phyloP scores from a whole-genome alignment of 345 rosid species.

The Euphorbia lathyris region DNA sequence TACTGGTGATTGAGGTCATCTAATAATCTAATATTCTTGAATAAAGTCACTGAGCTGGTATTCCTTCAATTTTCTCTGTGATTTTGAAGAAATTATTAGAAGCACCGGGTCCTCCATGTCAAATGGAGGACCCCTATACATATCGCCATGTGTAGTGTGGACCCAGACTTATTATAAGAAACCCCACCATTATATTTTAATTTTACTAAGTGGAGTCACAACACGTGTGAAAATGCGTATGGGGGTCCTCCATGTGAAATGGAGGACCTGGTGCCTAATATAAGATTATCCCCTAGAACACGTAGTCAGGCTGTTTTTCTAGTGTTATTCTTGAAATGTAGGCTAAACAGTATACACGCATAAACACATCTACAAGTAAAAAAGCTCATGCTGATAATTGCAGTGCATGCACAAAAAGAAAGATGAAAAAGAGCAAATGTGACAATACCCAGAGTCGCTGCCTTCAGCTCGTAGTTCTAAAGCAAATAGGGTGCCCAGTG shows the following conservation, averaged over 20 bases:
- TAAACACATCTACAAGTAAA: no score
- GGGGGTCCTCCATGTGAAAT: no score
- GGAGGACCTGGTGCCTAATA: no score
- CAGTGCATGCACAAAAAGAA: not conserved
- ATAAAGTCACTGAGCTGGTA: not conserved
- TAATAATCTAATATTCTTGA: not conserved
- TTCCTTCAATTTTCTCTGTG: not conserved
- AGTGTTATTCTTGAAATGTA: not conserved
- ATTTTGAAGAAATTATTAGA: no score
- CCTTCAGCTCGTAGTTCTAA: constrained; percentile 70
- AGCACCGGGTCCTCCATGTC: no score
- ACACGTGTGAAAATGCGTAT: no score
- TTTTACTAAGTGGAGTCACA: no score
- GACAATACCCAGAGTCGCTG: constrained; percentile 62
- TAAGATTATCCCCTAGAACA: not conserved
- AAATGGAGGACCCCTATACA: no score
- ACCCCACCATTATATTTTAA: no score
- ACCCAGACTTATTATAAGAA: no score
- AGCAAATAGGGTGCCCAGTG: constrained; percentile 72
- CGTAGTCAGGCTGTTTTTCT: not conserved
- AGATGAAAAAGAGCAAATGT: constrained; percentile 3
- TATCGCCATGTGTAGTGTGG: no score
- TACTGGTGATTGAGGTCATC: not conserved
- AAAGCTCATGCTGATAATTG: not conserved
- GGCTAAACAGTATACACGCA: not conserved